phyloP scores from a whole-genome alignment of 2,329 filamentous ascomycete genomes.

The Lecanoromycetidae sp. region DNA sequence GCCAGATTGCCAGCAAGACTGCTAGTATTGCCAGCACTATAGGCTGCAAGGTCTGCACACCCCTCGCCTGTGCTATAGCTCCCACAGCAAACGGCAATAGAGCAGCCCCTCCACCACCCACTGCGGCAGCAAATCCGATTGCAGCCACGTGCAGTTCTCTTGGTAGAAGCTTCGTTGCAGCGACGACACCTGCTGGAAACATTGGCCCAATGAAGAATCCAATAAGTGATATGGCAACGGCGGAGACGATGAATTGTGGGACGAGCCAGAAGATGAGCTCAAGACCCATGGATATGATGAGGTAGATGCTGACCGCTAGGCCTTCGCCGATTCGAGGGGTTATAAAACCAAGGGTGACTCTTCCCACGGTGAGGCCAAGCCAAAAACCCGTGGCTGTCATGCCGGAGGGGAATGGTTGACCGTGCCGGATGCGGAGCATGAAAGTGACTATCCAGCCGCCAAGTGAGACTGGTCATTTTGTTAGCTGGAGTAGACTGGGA shows the following conservation, averaged over 20 bases:
- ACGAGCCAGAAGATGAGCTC: slow-evolving; percentile 73
- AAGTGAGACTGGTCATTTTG: slow-evolving; percentile 34
- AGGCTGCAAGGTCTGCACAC: slow-evolving; percentile 48
- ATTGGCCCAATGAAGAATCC: slow-evolving; percentile 72
- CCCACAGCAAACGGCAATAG: slow-evolving; percentile 35
- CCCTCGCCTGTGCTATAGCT: slow-evolving; percentile 42
- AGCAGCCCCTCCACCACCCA: slow-evolving; percentile 63
- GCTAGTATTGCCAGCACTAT: slow-evolving; percentile 44
- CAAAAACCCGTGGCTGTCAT: slow-evolving; percentile 72
- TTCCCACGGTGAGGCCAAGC: slow-evolving; percentile 66
- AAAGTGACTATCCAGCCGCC: slow-evolving; percentile 78
- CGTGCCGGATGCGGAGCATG: slow-evolving; percentile 67
- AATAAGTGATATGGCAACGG: slow-evolving; percentile 57
- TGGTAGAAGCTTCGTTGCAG: slow-evolving; percentile 62
- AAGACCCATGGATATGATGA: slow-evolving; percentile 49
- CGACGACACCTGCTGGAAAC: slow-evolving; percentile 63
- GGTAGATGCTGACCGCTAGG: slow-evolving; percentile 49
- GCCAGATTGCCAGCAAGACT: slow-evolving; percentile 41
- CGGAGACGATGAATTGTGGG: slow-evolving; percentile 60
- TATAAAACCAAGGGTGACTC: slow-evolving; percentile 62
- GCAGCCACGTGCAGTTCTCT: slow-evolving; percentile 62
- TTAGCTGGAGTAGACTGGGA: slow-evolving; percentile 31
- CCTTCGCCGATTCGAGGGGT: slow-evolving; percentile 65
- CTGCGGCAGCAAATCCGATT: slow-evolving; percentile 68
- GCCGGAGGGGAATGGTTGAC: slow-evolving; percentile 57